Evolutionary conservation across 306 rosid genomes (phyloP).

Genomic region (Sicyos baderoa): DNA sequence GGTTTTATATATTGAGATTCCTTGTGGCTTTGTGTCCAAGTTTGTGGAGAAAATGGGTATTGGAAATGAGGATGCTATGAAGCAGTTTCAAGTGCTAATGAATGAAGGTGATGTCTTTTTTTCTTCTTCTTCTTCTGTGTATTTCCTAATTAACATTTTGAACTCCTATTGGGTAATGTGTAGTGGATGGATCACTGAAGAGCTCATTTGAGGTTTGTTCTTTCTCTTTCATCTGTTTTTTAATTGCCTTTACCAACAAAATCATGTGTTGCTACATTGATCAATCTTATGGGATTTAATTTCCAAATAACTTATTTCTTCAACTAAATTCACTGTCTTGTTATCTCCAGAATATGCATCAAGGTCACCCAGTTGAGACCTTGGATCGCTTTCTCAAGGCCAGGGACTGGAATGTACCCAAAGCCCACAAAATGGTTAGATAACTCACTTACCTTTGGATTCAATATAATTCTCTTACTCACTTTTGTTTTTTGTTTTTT

Average conservation of each 20-base stretch:
- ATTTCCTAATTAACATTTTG: slow-evolving; percentile 20
- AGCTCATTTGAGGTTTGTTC: slow-evolving; percentile 57
- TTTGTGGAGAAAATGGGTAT: slow-evolving; percentile 44
- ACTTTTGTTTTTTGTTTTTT: neutral
- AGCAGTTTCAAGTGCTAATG: slow-evolving; percentile 55
- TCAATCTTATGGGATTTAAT: neutral
- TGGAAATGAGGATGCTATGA: slow-evolving; percentile 60
- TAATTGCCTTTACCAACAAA: neutral
- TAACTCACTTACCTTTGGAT: slow-evolving; percentile 15
- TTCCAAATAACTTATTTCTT: no score
- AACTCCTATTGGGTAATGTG: no score
- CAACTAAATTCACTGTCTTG: neutral
- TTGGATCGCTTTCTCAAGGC: slow-evolving; percentile 76
- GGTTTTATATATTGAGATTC: neutral
- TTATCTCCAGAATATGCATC: slow-evolving; percentile 70
- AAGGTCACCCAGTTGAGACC: slow-evolving; percentile 61
- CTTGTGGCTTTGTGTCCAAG: neutral
- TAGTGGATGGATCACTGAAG: slow-evolving; percentile 63
- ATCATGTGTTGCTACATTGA: slow-evolving; percentile 1
- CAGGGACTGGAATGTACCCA: slow-evolving; percentile 76
- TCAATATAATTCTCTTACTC: neutral
- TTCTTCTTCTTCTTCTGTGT: slow-evolving; percentile 29
- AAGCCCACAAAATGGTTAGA: slow-evolving; percentile 87
- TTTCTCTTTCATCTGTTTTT: slow-evolving; percentile 24
- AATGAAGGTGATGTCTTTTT: slow-evolving; percentile 42